These are phyloP conservation scores for Ceratocystis cubensis DNA, from an alignment of 2,329 filamentous ascomycete species.

Conservation along the genomic window DNA sequence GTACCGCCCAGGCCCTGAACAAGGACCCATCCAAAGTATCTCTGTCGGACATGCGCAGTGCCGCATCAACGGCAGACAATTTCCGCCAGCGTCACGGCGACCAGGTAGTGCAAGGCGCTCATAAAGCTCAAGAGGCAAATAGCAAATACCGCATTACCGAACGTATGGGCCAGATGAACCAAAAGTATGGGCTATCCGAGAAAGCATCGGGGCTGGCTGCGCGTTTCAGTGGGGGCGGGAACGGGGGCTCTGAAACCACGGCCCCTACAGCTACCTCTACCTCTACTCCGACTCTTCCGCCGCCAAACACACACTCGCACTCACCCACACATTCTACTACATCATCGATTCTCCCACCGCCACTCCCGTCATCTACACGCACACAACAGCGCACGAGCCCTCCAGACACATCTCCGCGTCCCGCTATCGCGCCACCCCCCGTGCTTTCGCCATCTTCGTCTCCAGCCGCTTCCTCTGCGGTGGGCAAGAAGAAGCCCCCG, in stretches of 20 bases:
- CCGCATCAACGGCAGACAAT: constrained; percentile 51
- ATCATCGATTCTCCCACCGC: constrained; percentile 4
- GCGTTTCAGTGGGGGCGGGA: background rate
- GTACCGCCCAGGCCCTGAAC: constrained; percentile 46
- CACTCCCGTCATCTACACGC: background rate
- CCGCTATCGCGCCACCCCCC: background rate
- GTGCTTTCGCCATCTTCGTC: background rate
- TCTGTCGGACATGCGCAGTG: constrained; percentile 43
- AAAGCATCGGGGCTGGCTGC: constrained; percentile 18
- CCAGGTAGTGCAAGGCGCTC: constrained; percentile 49
- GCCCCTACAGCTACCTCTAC: background rate
- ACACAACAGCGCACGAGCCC: background rate
- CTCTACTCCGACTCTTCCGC: background rate
- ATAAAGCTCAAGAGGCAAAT: constrained; percentile 44
- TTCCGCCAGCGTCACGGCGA: constrained; percentile 60
- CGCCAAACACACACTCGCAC: background rate
- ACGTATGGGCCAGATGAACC: constrained; percentile 25
- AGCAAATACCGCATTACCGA: constrained; percentile 47
- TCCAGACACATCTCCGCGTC: background rate
- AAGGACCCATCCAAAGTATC: constrained; percentile 51
- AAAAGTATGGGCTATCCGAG: constrained; percentile 18
- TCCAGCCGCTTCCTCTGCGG: constrained; percentile 17
- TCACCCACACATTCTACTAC: background rate
- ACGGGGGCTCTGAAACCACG: too few relatives aligned
- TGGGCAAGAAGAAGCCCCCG: constrained; percentile 42